Base-by-base conservation (phyloP, 306 rosid species). In the Senna siamea region DNA sequence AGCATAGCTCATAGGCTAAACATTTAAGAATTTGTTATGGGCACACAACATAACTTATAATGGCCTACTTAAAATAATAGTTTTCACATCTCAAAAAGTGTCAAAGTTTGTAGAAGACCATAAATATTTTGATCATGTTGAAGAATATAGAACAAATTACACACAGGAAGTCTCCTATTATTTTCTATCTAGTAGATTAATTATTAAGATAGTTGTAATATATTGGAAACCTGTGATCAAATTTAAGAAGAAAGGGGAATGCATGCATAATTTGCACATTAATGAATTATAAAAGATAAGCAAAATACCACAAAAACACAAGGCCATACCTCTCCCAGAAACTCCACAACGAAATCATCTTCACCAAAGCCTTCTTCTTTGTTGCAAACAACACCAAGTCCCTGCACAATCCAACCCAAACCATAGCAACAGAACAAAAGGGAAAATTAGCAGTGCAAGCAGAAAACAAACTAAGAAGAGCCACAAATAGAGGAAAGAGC, bases 381-480 rank as follows among this genome's bases (percentile, higher is more conserved):
- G 85, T 92, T 75, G 84, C 99, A 95, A 79, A 95, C 99, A 62
- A 95, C 99, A 30, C 99, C 98, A 60, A 95, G 98, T 72, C 99
- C 99, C 99, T 95, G 73, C 64, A 79, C 28, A 55, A 64, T 75
- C 76, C 72, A 85, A 71, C 55, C 70, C 69, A 83, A 63, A 37
- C 65, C 63, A 65, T 53, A 75, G 79, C 65, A 26, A 57, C 40
- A 75, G 15, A 72, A 75, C 56, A 51, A 22, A 5, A 58, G 66
- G 34, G 74, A 73, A 28, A 72, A 73, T 66, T 73, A 79, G 57
- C 64, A 74, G 51, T 48, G 48, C 44, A 71, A 34, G 37, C 47
- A 26, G 63, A 48, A 20, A 38, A 28, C 28, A 68, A 63, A 73
- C 74, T 35, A 62, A 66, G 32, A 78, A 69, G 62, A 17, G 43